Base-by-base conservation (phyloP, 2,329 filamentous ascomycete species). In the Exophiala xenobiotica region DNA sequence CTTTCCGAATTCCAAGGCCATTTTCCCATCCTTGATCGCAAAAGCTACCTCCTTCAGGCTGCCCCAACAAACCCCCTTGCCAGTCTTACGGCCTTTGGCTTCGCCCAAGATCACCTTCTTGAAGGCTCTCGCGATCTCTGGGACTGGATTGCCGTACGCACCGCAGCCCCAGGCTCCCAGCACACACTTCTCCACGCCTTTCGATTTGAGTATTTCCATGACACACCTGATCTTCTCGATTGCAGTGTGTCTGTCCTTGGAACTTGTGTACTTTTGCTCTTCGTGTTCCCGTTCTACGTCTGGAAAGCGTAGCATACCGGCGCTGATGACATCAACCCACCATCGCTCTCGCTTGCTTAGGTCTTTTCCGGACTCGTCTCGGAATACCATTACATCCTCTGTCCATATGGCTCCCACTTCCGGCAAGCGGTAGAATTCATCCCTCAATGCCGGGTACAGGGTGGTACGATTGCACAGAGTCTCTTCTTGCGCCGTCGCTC, bases 111-210 rank as follows among this genome's bases (percentile, higher is more conserved):
- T 39, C 1, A 52, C 49, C 19, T 40, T 46, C 16, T 35, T 46
- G 46, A 48, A 54, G 6, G 38, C 33, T 8, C 20, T 20, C 9
- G 54, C 54, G 22, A 54, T 42, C 31, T 53, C 43, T 2, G 26
- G 19, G n/a, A 53, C 40, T 3, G 54, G 54, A 40, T 57, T 57
- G 1, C 45, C 24, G 20, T 47, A 57, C 3, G 51, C 54, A 19
- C 54, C 54, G 33, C 54, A 57, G 3, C 54, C 54, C 37, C 48
- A 51, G 2, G 54, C 54, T 6, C 51, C 51, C 5, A 57, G 39
- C 8, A 57, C 54, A 7, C 54, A 37, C 19, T 46, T 47, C 23
- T 33, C 42, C 12, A 45, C 51, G 7, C 41, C 48, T 20, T 51
- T 54, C n/a, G 24, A 40, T 24, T 14, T 42, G 4, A 43, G 42